These are phyloP conservation scores for Nicotiana sylvestris DNA, from an alignment of 257 asterid species.

Conservation along the genomic window DNA sequence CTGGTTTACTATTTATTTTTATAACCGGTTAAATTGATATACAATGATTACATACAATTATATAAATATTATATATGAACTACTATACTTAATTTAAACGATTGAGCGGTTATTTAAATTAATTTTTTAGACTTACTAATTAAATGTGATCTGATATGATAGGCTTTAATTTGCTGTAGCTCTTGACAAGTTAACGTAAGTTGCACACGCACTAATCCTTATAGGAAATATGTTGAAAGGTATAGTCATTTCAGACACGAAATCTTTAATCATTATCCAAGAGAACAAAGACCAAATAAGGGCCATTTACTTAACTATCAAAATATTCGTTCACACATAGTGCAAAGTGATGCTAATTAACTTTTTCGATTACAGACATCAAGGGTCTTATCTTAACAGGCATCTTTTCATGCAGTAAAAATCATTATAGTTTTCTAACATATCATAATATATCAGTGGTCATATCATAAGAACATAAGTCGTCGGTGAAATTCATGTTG, in stretches of 20 bases:
- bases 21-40: no score
- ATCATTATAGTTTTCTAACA: not conserved
- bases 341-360: not conserved
- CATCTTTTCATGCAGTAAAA: not conserved
- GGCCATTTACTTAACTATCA: not conserved
- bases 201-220: not conserved
- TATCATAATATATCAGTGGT: no score
- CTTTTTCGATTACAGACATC: not conserved
- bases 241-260: not conserved
- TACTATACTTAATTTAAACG: no score
- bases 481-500: no score
- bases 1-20: no score
- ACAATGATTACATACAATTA: no score
- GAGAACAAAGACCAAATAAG: not conserved
- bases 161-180: no score
- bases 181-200: no score
- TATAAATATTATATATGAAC: no score
- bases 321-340: not conserved
- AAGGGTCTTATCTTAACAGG: not conserved
- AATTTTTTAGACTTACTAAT: no score
- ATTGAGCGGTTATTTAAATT: no score
- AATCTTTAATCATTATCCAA: not conserved
- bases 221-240: not conserved
- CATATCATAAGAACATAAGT: conserved; percentile 1
- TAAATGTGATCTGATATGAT: no score